Evolutionary conservation across 306 rosid genomes (phyloP).

Genomic region (Cucumis cinereus): DNA sequence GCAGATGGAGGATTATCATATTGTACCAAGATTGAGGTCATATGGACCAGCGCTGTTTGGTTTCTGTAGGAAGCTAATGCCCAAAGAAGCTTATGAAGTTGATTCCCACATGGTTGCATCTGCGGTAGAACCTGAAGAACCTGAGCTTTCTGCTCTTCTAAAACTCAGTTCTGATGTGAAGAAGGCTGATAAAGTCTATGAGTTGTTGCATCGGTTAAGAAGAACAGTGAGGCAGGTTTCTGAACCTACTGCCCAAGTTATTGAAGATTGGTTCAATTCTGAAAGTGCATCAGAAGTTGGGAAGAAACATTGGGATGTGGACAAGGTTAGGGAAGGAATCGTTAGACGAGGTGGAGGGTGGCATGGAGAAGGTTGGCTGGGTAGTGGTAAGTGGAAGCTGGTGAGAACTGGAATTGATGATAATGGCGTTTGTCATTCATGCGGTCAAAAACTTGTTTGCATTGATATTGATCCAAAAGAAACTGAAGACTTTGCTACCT

Average conservation of each 20-base stretch:
- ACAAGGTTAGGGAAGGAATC: slow-evolving; percentile 40
- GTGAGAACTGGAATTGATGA: slow-evolving; percentile 49
- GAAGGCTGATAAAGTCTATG: slow-evolving; percentile 57
- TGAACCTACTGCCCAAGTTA: slow-evolving; percentile 39
- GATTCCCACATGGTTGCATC: slow-evolving; percentile 61
- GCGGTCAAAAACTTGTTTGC: slow-evolving; percentile 59
- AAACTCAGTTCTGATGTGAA: slow-evolving; percentile 30
- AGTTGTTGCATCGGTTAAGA: slow-evolving; percentile 62
- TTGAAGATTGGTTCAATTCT: slow-evolving; percentile 66
- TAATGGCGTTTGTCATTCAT: slow-evolving; percentile 45
- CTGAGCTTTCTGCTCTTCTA: slow-evolving; percentile 61
- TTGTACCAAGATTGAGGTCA: slow-evolving; percentile 62
- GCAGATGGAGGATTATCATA: slow-evolving; percentile 48
- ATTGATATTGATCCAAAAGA: slow-evolving; percentile 83
- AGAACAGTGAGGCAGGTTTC: slow-evolving; percentile 62
- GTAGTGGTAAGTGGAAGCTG: slow-evolving; percentile 73
- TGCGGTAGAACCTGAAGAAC: slow-evolving; percentile 50
- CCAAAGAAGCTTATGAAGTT: slow-evolving; percentile 60
- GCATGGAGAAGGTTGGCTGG: slow-evolving; percentile 97
- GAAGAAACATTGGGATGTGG: slow-evolving; percentile 45
- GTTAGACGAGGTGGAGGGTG: slow-evolving; percentile 83
- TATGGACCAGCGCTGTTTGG: slow-evolving; percentile 78
- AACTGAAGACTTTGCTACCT: slow-evolving; percentile 58
- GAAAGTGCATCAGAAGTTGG: slow-evolving; percentile 40
- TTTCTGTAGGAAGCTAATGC: slow-evolving; percentile 59